phyloP scores from a whole-genome alignment of 2,329 filamentous ascomycete species.

The Aschersonia sp. region DNA sequence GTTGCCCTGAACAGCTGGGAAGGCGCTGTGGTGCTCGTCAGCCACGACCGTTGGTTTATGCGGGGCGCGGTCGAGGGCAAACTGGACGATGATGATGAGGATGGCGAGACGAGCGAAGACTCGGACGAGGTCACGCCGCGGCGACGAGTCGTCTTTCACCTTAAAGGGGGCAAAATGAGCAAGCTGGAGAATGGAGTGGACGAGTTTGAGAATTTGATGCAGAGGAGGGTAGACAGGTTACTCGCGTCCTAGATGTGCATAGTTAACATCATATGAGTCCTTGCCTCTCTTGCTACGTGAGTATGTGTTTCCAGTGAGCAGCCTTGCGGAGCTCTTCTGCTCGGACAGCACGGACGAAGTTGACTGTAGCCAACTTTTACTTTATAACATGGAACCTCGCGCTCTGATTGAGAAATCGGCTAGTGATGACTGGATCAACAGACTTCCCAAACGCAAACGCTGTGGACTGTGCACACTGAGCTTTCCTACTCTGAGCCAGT shows the following conservation, averaged over 20 bases:
- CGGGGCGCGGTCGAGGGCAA: constrained; percentile 44
- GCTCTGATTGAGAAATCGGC: too few relatives aligned
- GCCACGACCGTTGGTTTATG: constrained; percentile 73
- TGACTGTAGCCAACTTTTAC: too few relatives aligned
- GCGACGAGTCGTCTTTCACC: constrained; percentile 42
- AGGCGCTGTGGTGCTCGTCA: constrained; percentile 64
- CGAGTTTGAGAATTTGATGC: constrained; percentile 49
- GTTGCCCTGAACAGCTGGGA: constrained; percentile 52
- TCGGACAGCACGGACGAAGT: too few relatives aligned
- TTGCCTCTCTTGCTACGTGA: too few relatives aligned
- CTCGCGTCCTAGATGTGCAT: constrained; percentile 8
- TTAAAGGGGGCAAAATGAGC: constrained; percentile 42
- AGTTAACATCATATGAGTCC: too few relatives aligned
- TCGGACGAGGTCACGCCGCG: constrained; percentile 25
- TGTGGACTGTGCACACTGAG: too few relatives aligned
- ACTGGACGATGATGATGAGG: constrained; percentile 17
- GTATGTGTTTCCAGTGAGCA: too few relatives aligned
- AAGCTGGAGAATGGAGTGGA: constrained; percentile 44
- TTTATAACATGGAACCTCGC: too few relatives aligned
- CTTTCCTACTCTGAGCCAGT: too few relatives aligned
- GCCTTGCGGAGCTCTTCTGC: too few relatives aligned
- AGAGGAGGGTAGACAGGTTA: constrained; percentile 39
- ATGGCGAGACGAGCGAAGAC: constrained; percentile 21
- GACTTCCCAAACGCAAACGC: too few relatives aligned
- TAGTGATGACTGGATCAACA: too few relatives aligned